phyloP scores from a whole-genome alignment of 192 early-diverging fungal species.

The Gryganskiella cystojenkinii region DNA sequence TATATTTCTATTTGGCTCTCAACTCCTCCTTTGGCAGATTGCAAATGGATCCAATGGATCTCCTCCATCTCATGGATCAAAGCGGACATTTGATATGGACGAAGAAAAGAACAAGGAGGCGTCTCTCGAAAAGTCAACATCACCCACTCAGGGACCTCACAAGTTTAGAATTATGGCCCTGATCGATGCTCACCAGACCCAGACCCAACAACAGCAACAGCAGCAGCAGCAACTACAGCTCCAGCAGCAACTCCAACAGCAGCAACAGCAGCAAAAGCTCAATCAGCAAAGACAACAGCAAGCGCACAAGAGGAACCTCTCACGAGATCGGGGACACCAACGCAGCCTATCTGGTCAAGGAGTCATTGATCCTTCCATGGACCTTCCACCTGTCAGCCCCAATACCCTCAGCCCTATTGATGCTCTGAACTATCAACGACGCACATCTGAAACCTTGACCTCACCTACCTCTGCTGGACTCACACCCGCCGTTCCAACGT shows the following conservation, averaged over 20 bases:
- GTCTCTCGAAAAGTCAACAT: not conserved
- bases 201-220: constrained; percentile 9
- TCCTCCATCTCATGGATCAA: constrained; percentile 37
- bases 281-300: constrained; percentile 9
- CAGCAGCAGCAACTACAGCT: constrained; percentile 7
- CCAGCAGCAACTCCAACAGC: constrained; percentile 1
- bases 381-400: constrained; percentile 30
- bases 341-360: not conserved
- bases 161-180: constrained; percentile 52
- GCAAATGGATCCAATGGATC: constrained; percentile 29
- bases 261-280: constrained; percentile 14
- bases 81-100: constrained; percentile 36
- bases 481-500: constrained; percentile 7
- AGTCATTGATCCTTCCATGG: constrained; percentile 6
- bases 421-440: constrained; percentile 16
- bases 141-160: constrained; percentile 44
- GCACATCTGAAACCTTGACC: constrained; percentile 26
- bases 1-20: not conserved
- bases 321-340: not conserved
- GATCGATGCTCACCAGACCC: constrained; percentile 49
- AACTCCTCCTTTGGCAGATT: not conserved
- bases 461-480: not conserved
- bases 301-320: not conserved
- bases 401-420: constrained; percentile 36
- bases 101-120: not conserved